Conservation (phyloP, 306 rosid genomes). For the Prunus kanzakura region DNA sequence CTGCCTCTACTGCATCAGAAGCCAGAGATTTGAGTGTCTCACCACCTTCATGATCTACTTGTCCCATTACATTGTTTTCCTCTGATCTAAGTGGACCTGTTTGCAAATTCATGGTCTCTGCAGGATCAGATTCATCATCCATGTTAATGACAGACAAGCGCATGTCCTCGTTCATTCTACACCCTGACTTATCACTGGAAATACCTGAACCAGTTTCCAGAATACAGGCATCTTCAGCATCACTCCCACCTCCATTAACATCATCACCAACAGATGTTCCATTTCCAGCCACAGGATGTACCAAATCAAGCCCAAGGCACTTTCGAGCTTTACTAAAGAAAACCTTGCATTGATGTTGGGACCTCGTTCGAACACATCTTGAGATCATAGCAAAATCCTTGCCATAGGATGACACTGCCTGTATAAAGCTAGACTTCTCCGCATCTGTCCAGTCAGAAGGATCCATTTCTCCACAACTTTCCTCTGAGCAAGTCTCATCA, state of each 20-base stretch:
- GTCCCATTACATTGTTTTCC: conserved; percentile 31
- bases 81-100: conserved; percentile 33
- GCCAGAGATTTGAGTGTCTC: conserved; percentile 21
- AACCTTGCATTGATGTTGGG: conserved; percentile 82
- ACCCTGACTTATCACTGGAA: conserved; percentile 52
- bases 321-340: conserved; percentile 93
- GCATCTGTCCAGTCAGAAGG: conserved; percentile 82
- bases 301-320: conserved; percentile 75
- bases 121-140: conserved; percentile 45
- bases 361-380: conserved; percentile 62
- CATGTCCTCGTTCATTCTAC: conserved; percentile 51
- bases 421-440: conserved; percentile 74
- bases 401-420: conserved; percentile 82
- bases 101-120: conserved; percentile 37
- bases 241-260: conserved; percentile 71
- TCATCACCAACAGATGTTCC: conserved; percentile 51
- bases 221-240: conserved; percentile 64
- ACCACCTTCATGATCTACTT: conserved; percentile 24
- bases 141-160: conserved; percentile 35
- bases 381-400: conserved; percentile 72
- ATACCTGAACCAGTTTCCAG: conserved; percentile 52
- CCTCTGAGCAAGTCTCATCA: conserved; percentile 88
- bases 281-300: conserved; percentile 47
- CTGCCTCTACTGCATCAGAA: conserved; percentile 38
- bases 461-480: conserved; percentile 88